A percentile compares a stretch with the other conserved stretches of the same genome.
Conservation (phyloP, 2,329 filamentous ascomycete genomes). For the Curvularia spicifera region DNA sequence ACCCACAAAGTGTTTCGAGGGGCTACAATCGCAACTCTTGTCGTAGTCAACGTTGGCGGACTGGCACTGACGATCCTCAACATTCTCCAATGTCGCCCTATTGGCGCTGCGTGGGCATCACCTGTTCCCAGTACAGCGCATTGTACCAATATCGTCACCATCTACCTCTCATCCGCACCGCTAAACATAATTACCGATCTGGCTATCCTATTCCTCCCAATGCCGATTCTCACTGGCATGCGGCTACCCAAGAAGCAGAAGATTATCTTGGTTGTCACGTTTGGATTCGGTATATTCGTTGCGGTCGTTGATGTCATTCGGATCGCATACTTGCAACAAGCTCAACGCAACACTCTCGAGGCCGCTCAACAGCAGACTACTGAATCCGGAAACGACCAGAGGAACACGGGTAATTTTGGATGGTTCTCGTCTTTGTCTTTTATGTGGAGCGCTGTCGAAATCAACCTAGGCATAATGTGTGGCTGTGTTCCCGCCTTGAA, state of each 20-base stretch:
- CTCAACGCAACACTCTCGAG: conserved; percentile 58
- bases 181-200: conserved; percentile 93
- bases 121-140: conserved; percentile 54
- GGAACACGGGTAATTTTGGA: conserved; percentile 59
- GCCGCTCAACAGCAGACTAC: conserved; percentile 44
- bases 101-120: conserved; percentile 70
- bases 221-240: conserved; percentile 82
- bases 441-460: conserved; percentile 94
- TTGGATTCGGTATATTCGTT: conserved; percentile 85
- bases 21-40: conserved; percentile 80
- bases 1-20: conserved; percentile 78
- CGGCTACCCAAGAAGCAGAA: conserved; percentile 85
- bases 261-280: conserved; percentile 83
- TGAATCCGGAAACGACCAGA: conserved; percentile 37
- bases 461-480: conserved; percentile 88
- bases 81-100: conserved; percentile 82
- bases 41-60: conserved; percentile 79
- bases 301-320: conserved; percentile 86
- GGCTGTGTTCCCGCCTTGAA: conserved; percentile 93
- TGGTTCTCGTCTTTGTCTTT: conserved; percentile 82
- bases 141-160: conserved; percentile 67
- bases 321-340: conserved; percentile 86
- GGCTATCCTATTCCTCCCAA: conserved; percentile 83
- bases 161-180: conserved; percentile 77
- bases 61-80: conserved; percentile 83